Percentiles rank a stretch among this genome's conserved stretches.
Evolutionary conservation across 805 yeast genomes (phyloP).

Genomic region (Kazachstania kunashirensis): DNA sequence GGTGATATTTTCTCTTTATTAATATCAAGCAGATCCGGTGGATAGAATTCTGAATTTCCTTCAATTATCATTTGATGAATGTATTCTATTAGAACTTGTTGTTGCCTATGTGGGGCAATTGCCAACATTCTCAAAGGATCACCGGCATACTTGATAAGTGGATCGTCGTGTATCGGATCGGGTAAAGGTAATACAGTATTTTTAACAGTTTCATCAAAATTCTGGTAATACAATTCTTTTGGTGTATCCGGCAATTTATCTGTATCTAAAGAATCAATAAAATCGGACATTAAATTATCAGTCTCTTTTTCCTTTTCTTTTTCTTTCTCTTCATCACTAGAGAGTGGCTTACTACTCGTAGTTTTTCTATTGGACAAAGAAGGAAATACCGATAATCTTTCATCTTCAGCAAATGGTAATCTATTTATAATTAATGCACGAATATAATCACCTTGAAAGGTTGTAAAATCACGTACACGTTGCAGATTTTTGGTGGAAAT

Average conservation of each 20-base stretch:
- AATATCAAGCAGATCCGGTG: slow-evolving; percentile 24
- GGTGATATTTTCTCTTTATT: slow-evolving; percentile 15
- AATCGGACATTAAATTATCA: slow-evolving; percentile 35
- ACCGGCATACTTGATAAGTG: slow-evolving; percentile 15
- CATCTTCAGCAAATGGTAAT: slow-evolving; percentile 71
- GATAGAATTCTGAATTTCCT: slow-evolving; percentile 13
- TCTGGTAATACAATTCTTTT: slow-evolving; percentile 18
- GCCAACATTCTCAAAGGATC: slow-evolving; percentile 26
- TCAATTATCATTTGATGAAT: slow-evolving; percentile 15
- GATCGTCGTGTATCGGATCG: neutral
- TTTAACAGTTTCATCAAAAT: slow-evolving; percentile 7
- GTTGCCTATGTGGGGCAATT: slow-evolving; percentile 23
- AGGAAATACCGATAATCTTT: slow-evolving; percentile 47
- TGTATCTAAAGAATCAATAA: slow-evolving; percentile 38
- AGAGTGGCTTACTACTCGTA: slow-evolving; percentile 22
- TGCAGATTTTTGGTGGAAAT: slow-evolving; percentile 1
- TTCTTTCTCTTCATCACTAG: slow-evolving; percentile 15
- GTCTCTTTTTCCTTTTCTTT: slow-evolving; percentile 30
- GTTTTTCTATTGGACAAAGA: slow-evolving; percentile 30
- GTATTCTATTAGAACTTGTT: slow-evolving; percentile 20
- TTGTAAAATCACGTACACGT: neutral
- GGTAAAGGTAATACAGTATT: slow-evolving; percentile 21
- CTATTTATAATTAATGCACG: slow-evolving; percentile 42
- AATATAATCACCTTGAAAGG: slow-evolving; percentile 10
- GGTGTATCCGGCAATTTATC: slow-evolving; percentile 17